Evolutionary conservation across 2,329 filamentous ascomycete species (phyloP).

Genomic region (Hirsutella minnesotensis): DNA sequence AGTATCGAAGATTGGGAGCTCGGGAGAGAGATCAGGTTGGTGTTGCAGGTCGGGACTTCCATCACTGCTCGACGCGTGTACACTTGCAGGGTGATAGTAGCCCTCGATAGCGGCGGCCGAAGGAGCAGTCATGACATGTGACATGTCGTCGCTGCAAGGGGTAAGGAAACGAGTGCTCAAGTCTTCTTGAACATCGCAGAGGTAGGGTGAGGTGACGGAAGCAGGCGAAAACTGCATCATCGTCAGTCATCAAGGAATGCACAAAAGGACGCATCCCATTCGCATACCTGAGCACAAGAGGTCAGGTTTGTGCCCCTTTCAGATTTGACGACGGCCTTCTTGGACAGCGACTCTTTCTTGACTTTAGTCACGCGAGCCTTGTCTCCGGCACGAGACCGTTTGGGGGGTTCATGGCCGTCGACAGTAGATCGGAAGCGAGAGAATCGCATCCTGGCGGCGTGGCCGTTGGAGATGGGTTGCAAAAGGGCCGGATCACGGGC

Average conservation of each 20-base stretch:
- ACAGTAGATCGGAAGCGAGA: conserved; percentile 31
- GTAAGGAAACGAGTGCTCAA: conserved; percentile 34
- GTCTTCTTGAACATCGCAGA: conserved; percentile 22
- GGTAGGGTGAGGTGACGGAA: conserved; percentile 24
- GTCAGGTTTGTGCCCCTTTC: conserved; percentile 8
- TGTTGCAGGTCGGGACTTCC: neutral
- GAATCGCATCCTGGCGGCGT: conserved; percentile 49
- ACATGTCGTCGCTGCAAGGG: conserved; percentile 40
- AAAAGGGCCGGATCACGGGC: conserved; percentile 40
- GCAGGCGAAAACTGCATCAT: conserved; percentile 22
- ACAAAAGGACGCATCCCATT: conserved; percentile 1
- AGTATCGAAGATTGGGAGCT: neutral
- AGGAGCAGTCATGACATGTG: conserved; percentile 13
- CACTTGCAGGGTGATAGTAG: neutral
- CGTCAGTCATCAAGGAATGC: neutral
- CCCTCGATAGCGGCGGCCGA: conserved; percentile 14
- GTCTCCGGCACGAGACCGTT: conserved; percentile 20
- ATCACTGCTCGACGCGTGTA: neutral
- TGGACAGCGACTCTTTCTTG: conserved; percentile 11
- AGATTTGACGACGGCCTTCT: neutral
- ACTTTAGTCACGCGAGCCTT: conserved; percentile 35
- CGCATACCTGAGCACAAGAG: conserved; percentile 17
- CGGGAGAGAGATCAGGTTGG: neutral
- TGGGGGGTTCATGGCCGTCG: neutral
- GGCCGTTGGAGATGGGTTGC: conserved; percentile 45